phyloP scores from a whole-genome alignment of 805 yeast species.

The Candida pseudoglaebosa region DNA sequence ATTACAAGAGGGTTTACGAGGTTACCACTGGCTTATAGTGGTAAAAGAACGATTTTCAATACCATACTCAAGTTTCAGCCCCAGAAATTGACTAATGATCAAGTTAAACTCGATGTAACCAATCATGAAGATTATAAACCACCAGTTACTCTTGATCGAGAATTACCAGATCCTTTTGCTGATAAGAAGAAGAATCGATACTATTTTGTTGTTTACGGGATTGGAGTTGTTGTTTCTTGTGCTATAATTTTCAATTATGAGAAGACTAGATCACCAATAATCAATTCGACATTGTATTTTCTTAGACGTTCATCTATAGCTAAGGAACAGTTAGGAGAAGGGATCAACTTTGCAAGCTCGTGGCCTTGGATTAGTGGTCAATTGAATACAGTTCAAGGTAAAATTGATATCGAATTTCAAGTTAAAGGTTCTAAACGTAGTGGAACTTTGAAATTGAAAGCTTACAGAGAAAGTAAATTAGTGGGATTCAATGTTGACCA shows the following conservation, averaged over 20 bases:
- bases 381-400: conserved; percentile 78
- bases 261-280: conserved; percentile 83
- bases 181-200: conserved; percentile 48
- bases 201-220: conserved; percentile 46
- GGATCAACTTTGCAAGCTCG: conserved; percentile 66
- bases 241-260: conserved; percentile 84
- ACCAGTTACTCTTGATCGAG: conserved; percentile 55
- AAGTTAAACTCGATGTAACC: background rate
- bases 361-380: conserved; percentile 91
- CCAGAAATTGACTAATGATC: background rate
- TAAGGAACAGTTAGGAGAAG: conserved; percentile 62
- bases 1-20: background rate
- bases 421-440: conserved; percentile 62
- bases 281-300: conserved; percentile 80
- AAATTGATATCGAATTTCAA: conserved; percentile 66
- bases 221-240: conserved; percentile 37
- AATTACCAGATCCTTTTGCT: conserved; percentile 76
- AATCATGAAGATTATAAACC: conserved; percentile 3
- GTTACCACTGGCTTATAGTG: background rate
- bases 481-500: conserved; percentile 40
- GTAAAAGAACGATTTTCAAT: background rate
- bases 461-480: conserved; percentile 59
- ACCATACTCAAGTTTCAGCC: background rate
- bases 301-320: conserved; percentile 72
- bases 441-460: conserved; percentile 60